Evolutionary conservation across 768 basidiomycete species (phyloP), one percentile per base, ranked within the genome.

Genomic region (Pholiota microspora): DNA sequence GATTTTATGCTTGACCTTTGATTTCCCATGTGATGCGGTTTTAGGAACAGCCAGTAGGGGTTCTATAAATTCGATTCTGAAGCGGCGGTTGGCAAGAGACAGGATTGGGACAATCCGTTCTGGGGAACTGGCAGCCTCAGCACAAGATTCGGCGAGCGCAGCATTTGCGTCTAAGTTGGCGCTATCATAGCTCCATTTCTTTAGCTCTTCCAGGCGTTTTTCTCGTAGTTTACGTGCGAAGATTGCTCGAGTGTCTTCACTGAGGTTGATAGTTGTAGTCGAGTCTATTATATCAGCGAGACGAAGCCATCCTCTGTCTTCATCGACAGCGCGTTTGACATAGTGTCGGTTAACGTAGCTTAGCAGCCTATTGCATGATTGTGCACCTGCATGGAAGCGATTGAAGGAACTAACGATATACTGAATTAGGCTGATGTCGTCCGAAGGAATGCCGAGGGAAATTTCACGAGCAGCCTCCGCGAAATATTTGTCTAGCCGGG

Each of bases 291-390:
- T 77, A 64, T 89, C 88, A 49, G 73, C 75, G 38, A 89, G 71
- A 27, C 84, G 80, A 36, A 90, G 75, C 89, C 89, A 91, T 36
- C 89, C 88, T 59, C 76, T 81, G 69, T 89, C 89, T 68, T 91
- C 88, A 67, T 91, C 88, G 13, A 86, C 74, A 42, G 85, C 86
- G 15, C 86, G 85, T 66, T 84, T 85, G 63, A 88, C 86, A 63
- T 86, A 86, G 67, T 88, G 86, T 24, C 88, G 84, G 64, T 86
- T 86, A 58, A 91, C 85, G 64, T 91, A 91, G 72, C 83, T 89
- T 61, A 90, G 77, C 28, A 91, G 80, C 61, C 89, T 82, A 69
- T 86, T 80, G 53, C 86, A 81, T 50, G 86, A 80, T 58, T 81
- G 79, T 3, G 83, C 83, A 45, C 89, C 88, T 38, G 82, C 75